Conservation (phyloP, 2,329 filamentous ascomycete genomes). For the Alternaria infectoria region DNA sequence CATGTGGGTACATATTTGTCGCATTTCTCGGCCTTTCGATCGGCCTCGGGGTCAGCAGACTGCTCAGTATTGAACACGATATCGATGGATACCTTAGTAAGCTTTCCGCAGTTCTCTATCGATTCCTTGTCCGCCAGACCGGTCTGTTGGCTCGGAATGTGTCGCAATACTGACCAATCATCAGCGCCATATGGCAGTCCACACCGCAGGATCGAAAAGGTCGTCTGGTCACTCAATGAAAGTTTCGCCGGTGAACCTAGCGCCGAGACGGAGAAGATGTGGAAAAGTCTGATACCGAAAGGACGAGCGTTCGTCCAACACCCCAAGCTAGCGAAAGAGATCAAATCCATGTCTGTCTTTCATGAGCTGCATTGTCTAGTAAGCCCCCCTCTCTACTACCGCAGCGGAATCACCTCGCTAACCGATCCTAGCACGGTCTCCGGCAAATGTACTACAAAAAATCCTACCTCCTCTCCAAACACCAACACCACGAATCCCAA, state of each 20-base stretch:
- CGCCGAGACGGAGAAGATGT: conserved; percentile 32
- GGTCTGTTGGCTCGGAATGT: not conserved
- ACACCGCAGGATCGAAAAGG: conserved; percentile 1
- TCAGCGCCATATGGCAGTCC: conserved; percentile 5
- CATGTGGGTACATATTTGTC: not conserved
- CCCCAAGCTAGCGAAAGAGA: not conserved
- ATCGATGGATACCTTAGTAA: conserved; percentile 12
- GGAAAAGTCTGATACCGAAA: conserved; percentile 2
- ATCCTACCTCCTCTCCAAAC: conserved; percentile 10
- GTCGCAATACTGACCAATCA: not conserved
- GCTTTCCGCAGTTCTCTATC: not conserved
- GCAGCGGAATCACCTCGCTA: not conserved
- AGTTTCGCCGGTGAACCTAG: conserved; percentile 56
- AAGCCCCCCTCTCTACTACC: not conserved
- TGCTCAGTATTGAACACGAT: not conserved
- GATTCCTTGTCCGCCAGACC: not conserved
- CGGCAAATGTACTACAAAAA: conserved; percentile 3
- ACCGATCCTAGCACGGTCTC: not conserved
- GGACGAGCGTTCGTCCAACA: conserved; percentile 7
- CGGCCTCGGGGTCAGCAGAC: not conserved
- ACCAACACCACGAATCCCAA: not conserved
- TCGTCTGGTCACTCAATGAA: conserved; percentile 36
- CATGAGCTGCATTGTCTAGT: conserved; percentile 16
- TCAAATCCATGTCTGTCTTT: conserved; percentile 8
- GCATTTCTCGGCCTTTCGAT: conserved; percentile 1